A percentile compares a stretch with the other conserved stretches of the same genome.
These are phyloP conservation scores for Nicotiana noctiflora DNA, from an alignment of 257 asterid genomes.

Conservation along the genomic window DNA sequence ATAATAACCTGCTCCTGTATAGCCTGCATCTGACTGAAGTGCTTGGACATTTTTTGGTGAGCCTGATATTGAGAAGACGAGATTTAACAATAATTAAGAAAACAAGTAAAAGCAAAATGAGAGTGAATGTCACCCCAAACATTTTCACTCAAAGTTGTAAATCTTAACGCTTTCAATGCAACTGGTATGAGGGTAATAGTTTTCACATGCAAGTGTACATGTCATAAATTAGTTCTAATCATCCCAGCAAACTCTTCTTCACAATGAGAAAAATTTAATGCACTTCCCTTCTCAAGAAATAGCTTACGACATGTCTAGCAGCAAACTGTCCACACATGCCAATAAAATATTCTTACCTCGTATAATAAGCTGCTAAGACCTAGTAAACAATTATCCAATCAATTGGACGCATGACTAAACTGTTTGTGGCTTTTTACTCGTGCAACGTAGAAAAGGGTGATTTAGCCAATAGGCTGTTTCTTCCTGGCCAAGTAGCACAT, in stretches of 20 bases:
- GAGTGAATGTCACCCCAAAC: neutral
- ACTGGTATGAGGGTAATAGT: neutral
- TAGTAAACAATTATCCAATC: neutral
- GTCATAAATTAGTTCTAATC: neutral
- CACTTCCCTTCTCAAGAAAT: neutral
- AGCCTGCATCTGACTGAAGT: slow-evolving; percentile 60
- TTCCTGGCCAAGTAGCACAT: neutral
- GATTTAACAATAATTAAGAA: neutral
- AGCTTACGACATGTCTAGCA: neutral
- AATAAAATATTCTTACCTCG: neutral
- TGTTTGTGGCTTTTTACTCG: neutral
- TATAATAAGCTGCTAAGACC: neutral
- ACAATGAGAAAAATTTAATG: neutral
- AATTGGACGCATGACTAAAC: neutral
- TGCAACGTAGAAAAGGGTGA: neutral
- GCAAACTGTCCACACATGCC: neutral
- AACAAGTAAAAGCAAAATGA: neutral
- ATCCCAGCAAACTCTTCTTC: neutral
- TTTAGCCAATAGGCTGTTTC: neutral
- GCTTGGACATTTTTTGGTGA: slow-evolving; percentile 68
- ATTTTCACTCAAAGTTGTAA: neutral
- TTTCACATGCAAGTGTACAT: neutral
- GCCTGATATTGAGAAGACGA: slow-evolving; percentile 40
- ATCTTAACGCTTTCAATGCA: neutral
- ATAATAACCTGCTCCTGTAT: slow-evolving; percentile 74